phyloP scores from a whole-genome alignment of 257 asterid species.

The Jacaranda copaia region DNA sequence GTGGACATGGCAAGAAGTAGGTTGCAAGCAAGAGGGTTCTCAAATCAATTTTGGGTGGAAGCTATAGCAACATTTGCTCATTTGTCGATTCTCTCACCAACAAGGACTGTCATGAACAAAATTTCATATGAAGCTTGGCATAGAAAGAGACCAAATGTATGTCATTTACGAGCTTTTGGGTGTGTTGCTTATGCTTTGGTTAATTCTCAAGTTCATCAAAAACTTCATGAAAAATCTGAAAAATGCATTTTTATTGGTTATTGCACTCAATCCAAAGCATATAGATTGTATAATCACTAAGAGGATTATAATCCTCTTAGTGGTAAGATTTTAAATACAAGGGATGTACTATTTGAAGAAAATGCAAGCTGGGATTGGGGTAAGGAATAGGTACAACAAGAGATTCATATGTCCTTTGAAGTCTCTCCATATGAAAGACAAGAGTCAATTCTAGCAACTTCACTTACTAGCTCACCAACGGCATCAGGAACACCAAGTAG shows the following conservation, averaged over 20 bases:
- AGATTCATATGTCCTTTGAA: not conserved
- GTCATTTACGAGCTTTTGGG: slow-evolving; percentile 20
- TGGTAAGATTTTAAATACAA: not conserved
- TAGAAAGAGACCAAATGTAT: not conserved
- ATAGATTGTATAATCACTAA: slow-evolving; percentile 6
- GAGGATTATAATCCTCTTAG: slow-evolving; percentile 3
- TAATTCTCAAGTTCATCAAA: not conserved
- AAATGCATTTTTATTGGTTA: slow-evolving; percentile 30
- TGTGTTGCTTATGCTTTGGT: slow-evolving; percentile 27
- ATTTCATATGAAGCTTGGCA: slow-evolving; percentile 29
- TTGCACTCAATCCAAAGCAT: slow-evolving; percentile 31
- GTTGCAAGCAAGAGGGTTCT: not conserved
- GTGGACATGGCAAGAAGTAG: slow-evolving; percentile 34
- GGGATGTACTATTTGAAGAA: slow-evolving; percentile 22
- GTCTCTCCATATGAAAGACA: not conserved
- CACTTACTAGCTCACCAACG: not conserved
- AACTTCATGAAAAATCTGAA: slow-evolving; percentile 21
- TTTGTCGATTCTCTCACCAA: slow-evolving; percentile 21
- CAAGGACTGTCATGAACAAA: not conserved
- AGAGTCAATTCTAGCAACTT: not conserved
- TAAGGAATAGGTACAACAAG: not conserved
- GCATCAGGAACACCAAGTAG: too few relatives aligned
- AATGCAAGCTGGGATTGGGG: not conserved
- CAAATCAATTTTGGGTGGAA: slow-evolving; percentile 30
- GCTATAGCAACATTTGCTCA: not conserved